Evolutionary conservation across 768 basidiomycete genomes (phyloP).

Genomic region (Termitomyces sp.): DNA sequence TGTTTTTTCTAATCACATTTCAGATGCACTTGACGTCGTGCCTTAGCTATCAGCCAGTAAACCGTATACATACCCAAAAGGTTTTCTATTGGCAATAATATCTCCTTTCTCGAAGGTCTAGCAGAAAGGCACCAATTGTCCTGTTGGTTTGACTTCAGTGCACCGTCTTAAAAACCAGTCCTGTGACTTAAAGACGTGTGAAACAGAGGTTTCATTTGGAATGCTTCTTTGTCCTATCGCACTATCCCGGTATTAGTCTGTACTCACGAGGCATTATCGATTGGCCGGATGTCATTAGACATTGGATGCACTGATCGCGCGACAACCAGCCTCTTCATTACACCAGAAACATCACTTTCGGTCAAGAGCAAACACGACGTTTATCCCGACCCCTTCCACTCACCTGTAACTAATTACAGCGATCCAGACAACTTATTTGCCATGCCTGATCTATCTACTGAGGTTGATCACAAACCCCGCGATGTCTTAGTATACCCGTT

Average conservation of each 20-base stretch:
- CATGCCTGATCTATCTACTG: slow-evolving; percentile 13
- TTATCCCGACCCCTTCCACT: slow-evolving; percentile 3
- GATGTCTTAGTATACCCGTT: slow-evolving; percentile 32
- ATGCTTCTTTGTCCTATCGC: slow-evolving; percentile 2
- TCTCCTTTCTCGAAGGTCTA: not conserved
- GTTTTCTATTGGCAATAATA: not conserved
- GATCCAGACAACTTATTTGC: slow-evolving; percentile 27
- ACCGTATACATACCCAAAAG: not conserved
- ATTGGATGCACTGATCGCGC: not conserved
- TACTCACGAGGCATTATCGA: not conserved
- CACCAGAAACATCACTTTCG: slow-evolving; percentile 1
- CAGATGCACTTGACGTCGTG: not conserved
- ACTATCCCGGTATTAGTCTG: not conserved
- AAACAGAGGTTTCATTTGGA: slow-evolving; percentile 13
- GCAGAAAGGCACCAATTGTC: not conserved
- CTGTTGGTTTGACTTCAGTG: not conserved
- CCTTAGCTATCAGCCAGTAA: not conserved
- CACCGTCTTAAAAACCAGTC: not conserved
- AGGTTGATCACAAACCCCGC: slow-evolving; percentile 5
- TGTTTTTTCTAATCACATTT: not conserved
- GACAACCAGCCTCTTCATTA: not conserved
- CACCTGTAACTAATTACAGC: slow-evolving; percentile 15
- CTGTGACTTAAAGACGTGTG: slow-evolving; percentile 12
- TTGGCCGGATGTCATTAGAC: slow-evolving; percentile 1
- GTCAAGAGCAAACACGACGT: slow-evolving; percentile 3